A percentile compares a stretch with the other conserved stretches of the same genome.
Conservation (phyloP, 2,329 filamentous ascomycete genomes). For the Ambrosiella cleistominuta region DNA sequence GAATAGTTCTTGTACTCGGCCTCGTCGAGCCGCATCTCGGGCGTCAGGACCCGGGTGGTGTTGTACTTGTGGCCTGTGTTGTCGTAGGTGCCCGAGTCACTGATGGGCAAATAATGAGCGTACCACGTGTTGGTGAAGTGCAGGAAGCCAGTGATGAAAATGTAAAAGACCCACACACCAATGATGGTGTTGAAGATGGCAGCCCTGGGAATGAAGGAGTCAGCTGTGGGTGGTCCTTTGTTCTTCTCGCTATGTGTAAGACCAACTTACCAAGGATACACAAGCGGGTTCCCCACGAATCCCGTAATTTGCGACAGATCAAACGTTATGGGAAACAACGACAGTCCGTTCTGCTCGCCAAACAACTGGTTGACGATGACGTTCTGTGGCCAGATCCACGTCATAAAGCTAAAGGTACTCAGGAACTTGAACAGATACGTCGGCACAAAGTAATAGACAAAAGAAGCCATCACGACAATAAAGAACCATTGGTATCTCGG, state of each 20-base stretch:
- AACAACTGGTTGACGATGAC: constrained; percentile 56
- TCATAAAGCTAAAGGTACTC: constrained; percentile 52
- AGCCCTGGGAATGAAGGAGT: constrained; percentile 26
- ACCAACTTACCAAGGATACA: constrained; percentile 42
- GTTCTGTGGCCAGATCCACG: constrained; percentile 54
- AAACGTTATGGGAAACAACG: constrained; percentile 53
- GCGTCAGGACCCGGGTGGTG: constrained; percentile 42
- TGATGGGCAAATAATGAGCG: constrained; percentile 47
- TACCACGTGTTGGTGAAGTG: constrained; percentile 54
- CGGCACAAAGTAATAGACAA: constrained; percentile 52
- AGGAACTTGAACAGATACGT: constrained; percentile 52
- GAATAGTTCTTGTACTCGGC: constrained; percentile 50
- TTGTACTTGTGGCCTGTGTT: constrained; percentile 50
- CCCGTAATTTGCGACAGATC: constrained; percentile 60
- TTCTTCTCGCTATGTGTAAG: no score
- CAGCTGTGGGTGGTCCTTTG: not conserved
- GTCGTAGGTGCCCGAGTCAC: constrained; percentile 52
- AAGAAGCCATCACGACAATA: constrained; percentile 37
- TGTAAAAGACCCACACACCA: constrained; percentile 47
- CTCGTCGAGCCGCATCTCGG: constrained; percentile 44
- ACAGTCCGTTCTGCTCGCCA: constrained; percentile 49
- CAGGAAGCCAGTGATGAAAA: constrained; percentile 39
- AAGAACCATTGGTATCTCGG: constrained; percentile 49
- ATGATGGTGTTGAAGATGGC: constrained; percentile 58
- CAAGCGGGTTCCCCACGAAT: constrained; percentile 49